Conservation (phyloP, 176 grass and related monocot genomes). For the Tillandsia leiboldiana region DNA sequence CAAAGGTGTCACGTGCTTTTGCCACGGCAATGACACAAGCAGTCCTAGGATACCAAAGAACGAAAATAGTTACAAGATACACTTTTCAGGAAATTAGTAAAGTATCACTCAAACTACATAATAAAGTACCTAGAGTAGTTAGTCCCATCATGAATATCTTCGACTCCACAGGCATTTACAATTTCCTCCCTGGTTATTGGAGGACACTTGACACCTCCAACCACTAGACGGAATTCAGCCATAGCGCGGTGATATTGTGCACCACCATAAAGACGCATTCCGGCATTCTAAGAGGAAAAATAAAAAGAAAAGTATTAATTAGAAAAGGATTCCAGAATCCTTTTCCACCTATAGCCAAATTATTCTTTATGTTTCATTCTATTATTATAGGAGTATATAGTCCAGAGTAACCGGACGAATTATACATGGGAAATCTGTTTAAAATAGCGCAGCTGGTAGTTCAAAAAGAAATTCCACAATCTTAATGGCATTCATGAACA, state of each 20-base stretch:
- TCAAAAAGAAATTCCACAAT: neutral
- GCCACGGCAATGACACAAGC: conserved; percentile 97
- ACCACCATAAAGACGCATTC: conserved; percentile 94
- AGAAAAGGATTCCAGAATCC: no score
- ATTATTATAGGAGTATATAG: no score
- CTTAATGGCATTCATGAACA: neutral
- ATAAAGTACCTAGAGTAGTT: conserved; percentile 79
- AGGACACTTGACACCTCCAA: conserved; percentile 79
- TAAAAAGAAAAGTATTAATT: conserved; percentile 7
- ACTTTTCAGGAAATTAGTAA: conserved; percentile 1
- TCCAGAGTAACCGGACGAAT: no score
- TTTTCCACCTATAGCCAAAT: no score
- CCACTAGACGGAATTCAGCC: conserved; percentile 90
- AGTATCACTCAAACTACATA: neutral
- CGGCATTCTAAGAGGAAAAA: conserved; percentile 53
- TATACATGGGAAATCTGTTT: neutral
- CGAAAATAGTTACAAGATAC: conserved; percentile 21
- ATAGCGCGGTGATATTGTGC: conserved; percentile 93
- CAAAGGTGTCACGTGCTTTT: conserved; percentile 80
- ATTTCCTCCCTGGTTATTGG: conserved; percentile 95
- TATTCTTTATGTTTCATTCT: no score
- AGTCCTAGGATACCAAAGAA: conserved; percentile 46
- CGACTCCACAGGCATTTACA: conserved; percentile 98
- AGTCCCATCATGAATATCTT: conserved; percentile 98
- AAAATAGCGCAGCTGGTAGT: no score